Evolutionary conservation across 805 yeast species (phyloP), one percentile per base, ranked within the genome.

Genomic region (Zygotorulaspora sp.): DNA sequence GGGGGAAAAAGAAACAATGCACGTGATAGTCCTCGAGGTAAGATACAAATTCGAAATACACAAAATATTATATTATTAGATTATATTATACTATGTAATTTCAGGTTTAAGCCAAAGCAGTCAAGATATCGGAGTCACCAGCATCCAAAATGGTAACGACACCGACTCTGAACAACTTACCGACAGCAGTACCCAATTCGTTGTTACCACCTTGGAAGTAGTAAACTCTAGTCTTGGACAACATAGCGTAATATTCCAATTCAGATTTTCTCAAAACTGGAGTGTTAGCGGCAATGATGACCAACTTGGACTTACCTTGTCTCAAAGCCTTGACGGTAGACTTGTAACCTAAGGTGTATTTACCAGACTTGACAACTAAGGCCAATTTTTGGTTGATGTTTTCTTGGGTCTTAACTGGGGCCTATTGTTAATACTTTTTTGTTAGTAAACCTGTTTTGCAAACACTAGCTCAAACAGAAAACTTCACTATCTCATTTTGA

Each of bases 181-280:
- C 99, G 77, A 96, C 90, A 62, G 96, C 96, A 63, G 99, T 92
- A 80, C 97, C 97, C 68, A 90, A 86, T 78, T 90, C 97, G 77
- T 90, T 90, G 96, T 90, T 90, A 74, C 96, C 95, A 80, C 97
- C 97, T 75, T 83, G 92, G 95, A 89, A 92, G 89, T 89, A 94
- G 92, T 90, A 89, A 53, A 74, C 76, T 67, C 78, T 79, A 70
- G 96, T 85, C 86, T 89, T 90, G 71, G 97, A 84, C 72, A 92
- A 83, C 98, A 92, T 90, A 67, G 97, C 97, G 87, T 92, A 92
- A 83, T 92, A 92, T 81, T 92, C 98, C 72, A 92, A 82, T 83
- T 92, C 99, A 61, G 97, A 87, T 80, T 92, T 90, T 83, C 97
- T 90, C 74, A 92, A 84, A 65, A 90, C 95, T 77, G 98, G 98